These are phyloP conservation scores for Ceratobasidium sp. DNA, from an alignment of 1,284 basidiomycete species.

Conservation along the genomic window DNA sequence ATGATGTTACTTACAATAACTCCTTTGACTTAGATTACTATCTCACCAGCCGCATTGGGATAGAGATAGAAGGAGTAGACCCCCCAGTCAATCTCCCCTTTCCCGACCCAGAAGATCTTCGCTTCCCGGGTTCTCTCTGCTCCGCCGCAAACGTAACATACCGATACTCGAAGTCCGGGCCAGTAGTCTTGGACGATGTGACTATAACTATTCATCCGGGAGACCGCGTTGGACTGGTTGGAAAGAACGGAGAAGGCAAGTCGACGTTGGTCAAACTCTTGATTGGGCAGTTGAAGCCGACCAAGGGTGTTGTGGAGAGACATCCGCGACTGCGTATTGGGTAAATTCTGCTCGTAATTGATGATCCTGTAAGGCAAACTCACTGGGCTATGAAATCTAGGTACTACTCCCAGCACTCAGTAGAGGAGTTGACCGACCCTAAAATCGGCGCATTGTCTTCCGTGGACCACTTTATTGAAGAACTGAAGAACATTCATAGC, in stretches of 20 bases:
- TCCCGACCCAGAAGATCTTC: slow-evolving; percentile 65
- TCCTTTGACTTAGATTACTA: slow-evolving; percentile 59
- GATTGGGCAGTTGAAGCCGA: slow-evolving; percentile 66
- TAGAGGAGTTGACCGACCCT: slow-evolving; percentile 64
- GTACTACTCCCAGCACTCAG: slow-evolving; percentile 70
- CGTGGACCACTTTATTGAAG: slow-evolving; percentile 61
- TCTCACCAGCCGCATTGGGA: slow-evolving; percentile 62
- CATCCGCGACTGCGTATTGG: slow-evolving; percentile 73
- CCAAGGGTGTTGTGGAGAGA: slow-evolving; percentile 68
- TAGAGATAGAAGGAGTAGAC: slow-evolving; percentile 68
- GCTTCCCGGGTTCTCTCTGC: slow-evolving; percentile 68
- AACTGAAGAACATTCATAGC: slow-evolving; percentile 53
- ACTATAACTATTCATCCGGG: slow-evolving; percentile 71
- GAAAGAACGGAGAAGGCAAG: slow-evolving; percentile 70
- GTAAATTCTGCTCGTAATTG: slow-evolving; percentile 54
- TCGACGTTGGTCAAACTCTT: slow-evolving; percentile 69
- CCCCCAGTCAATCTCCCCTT: slow-evolving; percentile 65
- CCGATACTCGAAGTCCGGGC: slow-evolving; percentile 58
- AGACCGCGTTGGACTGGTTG: slow-evolving; percentile 71
- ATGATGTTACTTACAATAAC: neutral
- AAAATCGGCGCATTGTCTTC: slow-evolving; percentile 60
- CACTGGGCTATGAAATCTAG: slow-evolving; percentile 45
- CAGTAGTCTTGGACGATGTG: slow-evolving; percentile 66
- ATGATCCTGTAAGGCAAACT: slow-evolving; percentile 51
- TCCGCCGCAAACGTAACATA: slow-evolving; percentile 67